Percentiles rank a stretch among this genome's conserved stretches.
These are phyloP conservation scores for Yarrowia sp. DNA, from an alignment of 805 yeast species.

Conservation along the genomic window DNA sequence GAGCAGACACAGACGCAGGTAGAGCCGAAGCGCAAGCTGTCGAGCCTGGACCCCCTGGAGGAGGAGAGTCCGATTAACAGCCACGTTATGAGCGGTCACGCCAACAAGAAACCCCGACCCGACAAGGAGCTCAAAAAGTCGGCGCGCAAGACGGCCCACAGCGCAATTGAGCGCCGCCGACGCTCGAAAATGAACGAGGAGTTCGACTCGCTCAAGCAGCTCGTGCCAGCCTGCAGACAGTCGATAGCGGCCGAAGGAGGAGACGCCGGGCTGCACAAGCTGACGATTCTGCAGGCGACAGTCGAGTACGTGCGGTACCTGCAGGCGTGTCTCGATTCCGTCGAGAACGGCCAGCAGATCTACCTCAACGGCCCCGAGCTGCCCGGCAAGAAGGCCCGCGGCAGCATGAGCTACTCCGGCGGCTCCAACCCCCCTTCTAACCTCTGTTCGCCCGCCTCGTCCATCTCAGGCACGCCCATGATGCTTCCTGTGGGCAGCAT, in stretches of 20 bases:
- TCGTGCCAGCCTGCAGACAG: constrained; percentile 75
- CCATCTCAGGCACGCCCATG: constrained; percentile 10
- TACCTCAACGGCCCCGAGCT: constrained; percentile 19
- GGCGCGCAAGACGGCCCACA: constrained; percentile 60
- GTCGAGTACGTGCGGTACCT: constrained; percentile 75
- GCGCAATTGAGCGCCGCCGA: constrained; percentile 76
- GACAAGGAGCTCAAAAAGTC: constrained; percentile 44
- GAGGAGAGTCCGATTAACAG: not conserved
- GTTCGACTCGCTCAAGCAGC: constrained; percentile 72
- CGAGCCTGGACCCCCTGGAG: not conserved
- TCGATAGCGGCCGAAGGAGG: constrained; percentile 41
- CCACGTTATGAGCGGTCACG: not conserved
- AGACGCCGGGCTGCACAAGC: constrained; percentile 70
- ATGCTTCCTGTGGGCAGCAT: not conserved
- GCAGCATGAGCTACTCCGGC: constrained; percentile 2
- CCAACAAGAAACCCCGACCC: not conserved
- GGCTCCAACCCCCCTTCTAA: constrained; percentile 11
- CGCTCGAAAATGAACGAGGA: constrained; percentile 77
- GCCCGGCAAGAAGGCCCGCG: constrained; percentile 18
- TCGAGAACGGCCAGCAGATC: constrained; percentile 22
- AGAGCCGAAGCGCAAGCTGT: not conserved
- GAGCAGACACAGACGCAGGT: not conserved
- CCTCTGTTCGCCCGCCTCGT: constrained; percentile 12
- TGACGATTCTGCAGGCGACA: constrained; percentile 76
- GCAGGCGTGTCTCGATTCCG: constrained; percentile 41